Base-by-base conservation (phyloP, 768 basidiomycete genomes). In the Tylopilus plumbeoviolaceoides region DNA sequence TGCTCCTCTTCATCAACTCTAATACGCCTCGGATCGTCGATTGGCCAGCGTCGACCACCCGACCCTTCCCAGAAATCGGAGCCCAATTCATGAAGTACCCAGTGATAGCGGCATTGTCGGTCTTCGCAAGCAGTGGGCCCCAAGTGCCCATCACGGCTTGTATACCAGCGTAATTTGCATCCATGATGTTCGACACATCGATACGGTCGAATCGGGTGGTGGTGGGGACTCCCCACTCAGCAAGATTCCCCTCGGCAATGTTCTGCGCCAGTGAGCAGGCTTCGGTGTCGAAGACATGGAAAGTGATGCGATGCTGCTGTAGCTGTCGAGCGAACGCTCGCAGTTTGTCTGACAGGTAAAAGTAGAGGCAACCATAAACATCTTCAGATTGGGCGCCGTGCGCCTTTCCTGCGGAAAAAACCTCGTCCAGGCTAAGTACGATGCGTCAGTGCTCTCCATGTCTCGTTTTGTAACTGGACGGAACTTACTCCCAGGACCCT, bases 71-170 rank as follows among this genome's bases (percentile, higher is more conserved):
- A 0, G 48, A 1, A 40, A 53, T 44, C 6, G 44, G 31, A 15
- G 44, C 51, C 78, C 78, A 80, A 50, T 79, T 80, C 78, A 79
- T 76, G 50, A 73, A 77, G 50, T 75, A 74, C 15, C 72, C 75
- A 7, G 77, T 55, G 7, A 80, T 60, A 0, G 72, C 54, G 5
- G 76, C 70, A 31, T 56, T 44, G 14, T 50, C 47, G 17, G 60
- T 70, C 6, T 60, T 54, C n/a, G 58, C 55, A 20, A 80, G 66
- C 6, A 78, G 49, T 10, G 73, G 69, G 1, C 61, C 65, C 78
- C 78, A 79, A 3, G 57, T 38, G 5, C 56, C 50, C 10, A 77
- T 55, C 17, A 75, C 68, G 1, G 45, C 28, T 15, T 48, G 51
- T 11, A 76, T 63, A 11, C 78, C 78, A 21, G 70, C 68, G 40